Evolutionary conservation across 495 filamentous ascomycete species (phyloP), one percentile per base, ranked within the genome.

Genomic region (Xylaria grammica): DNA sequence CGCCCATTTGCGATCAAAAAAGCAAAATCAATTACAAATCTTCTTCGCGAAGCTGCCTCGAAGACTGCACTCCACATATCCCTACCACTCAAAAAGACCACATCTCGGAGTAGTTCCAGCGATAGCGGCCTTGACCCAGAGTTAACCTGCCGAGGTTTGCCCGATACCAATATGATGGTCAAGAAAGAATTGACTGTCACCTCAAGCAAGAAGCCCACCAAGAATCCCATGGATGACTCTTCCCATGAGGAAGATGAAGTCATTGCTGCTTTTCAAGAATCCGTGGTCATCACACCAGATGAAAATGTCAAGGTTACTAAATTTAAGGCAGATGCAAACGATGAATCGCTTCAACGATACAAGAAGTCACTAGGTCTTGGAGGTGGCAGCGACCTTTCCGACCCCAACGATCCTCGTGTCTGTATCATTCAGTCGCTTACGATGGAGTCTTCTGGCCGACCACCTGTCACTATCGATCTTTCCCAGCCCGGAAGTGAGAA

Each of bases 281-380:
- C 60, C 19, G 22, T 55, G 19, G 24, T 64, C 7, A 30, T 57
- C 20, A 50, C 45, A 27, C 62, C 52, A 26, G 44, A 58, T 58
- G 53, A 64, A 58, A 58, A 64, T 44, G 53, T 29, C 32, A 27
- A 38, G 6, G 62, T 64, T 64, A 58, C 62, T 64, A 63, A 40
- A 13, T 46, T 29, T 64, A 29, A 42, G 46, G 27, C 69, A 88
- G 86, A 89, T 77, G 83, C 82, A 60, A 75, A 90, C 67, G 95
- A 99, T 78, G 94, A 98, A 75, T 93, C 94, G 65, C 88, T 99
- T 72, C 89, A 94, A 77, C 91, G 94, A 66, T 99, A 95, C 91
- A 99, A 99, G 82, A 87, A 92, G 70, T 97, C 95, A 3, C 87
- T 99, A 36, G 95, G 96, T 65, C 85, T 98, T 51, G 88, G 91